Evolutionary conservation across 345 rosid genomes (phyloP), one percentile per base, ranked within the genome.

Genomic region (Carallia brachiata): DNA sequence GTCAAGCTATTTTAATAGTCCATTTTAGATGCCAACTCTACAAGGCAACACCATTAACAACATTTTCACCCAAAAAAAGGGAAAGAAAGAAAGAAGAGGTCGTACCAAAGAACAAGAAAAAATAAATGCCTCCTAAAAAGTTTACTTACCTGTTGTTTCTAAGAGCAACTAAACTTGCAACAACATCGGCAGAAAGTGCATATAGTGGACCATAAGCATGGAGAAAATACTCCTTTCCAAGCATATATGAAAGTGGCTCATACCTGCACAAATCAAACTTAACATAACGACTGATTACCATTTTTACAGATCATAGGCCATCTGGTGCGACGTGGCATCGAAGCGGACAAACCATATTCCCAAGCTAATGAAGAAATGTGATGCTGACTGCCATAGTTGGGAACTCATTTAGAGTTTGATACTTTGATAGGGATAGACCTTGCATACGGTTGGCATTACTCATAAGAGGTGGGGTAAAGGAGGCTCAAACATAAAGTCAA

Each of bases 161-260:
- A 61, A 91, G 93, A 74, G 92, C 86, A 54, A 80, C 89, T 83
- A 90, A 82, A 81, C 93, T 86, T 61, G 87, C 78, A 75, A 89
- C 97, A 63, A 93, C 96, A 66, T 91, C 94, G 27, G 89, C 90
- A 58, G 96, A 93, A 69, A 91, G 97, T 71, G 98, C 97, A 75
- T 93, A 93, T 55, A 93, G 74, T 50, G 98, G 98, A 66, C 97
- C 96, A 77, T 93, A 93, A 28, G 97, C 98, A 84, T 93, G 98
- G 61, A 89, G 88, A 80, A 90, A 93, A 76, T 93, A 93, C 73
- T 93, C 97, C 27, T 74, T 84, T 59, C 98, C 98, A n/a, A 93
- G 86, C 80, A 93, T 58, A 84, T 73, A 62, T 59, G 82, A 84
- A 58, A 86, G 82, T 27, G 97, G 97, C 66, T 93, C 98, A 75